A percentile compares a stretch with the other conserved stretches of the same genome.
phyloP scores from a whole-genome alignment of 2,329 filamentous ascomycete genomes.

The Gremmenia infestans region DNA sequence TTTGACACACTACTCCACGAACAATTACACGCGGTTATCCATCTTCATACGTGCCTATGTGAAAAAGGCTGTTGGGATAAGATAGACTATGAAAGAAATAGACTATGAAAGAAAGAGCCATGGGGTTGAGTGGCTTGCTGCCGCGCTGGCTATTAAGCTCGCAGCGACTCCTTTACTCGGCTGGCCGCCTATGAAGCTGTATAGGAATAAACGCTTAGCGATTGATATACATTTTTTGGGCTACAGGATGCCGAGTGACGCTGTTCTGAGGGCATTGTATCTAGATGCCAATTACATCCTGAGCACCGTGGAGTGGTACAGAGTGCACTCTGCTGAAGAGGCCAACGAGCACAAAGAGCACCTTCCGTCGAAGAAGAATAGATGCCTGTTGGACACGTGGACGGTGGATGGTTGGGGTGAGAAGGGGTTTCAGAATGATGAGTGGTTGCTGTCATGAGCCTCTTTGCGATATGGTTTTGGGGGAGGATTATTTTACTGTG shows the following conservation, averaged over 20 bases:
- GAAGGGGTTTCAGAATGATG: background rate
- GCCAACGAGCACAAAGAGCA: background rate
- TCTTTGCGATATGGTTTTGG: background rate
- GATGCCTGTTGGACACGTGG: background rate
- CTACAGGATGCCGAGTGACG: background rate
- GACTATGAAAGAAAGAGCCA: background rate
- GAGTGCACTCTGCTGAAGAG: background rate
- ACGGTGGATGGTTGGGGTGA: background rate
- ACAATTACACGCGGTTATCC: background rate
- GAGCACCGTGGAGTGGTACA: background rate
- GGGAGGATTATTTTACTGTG: background rate
- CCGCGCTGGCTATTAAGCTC: background rate
- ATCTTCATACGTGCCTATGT: background rate
- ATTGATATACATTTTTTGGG: background rate
- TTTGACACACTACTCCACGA: background rate
- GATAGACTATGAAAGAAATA: background rate
- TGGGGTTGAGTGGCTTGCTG: background rate
- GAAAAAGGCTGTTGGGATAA: background rate
- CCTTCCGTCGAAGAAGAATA: background rate
- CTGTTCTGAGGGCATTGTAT: background rate
- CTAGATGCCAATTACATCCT: background rate
- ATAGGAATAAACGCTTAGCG: background rate
- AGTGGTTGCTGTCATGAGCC: background rate
- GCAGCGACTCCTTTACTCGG: background rate
- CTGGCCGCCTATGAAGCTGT: background rate